Base-by-base conservation (phyloP, 2,329 filamentous ascomycete genomes). In the Huntiella decipiens region DNA sequence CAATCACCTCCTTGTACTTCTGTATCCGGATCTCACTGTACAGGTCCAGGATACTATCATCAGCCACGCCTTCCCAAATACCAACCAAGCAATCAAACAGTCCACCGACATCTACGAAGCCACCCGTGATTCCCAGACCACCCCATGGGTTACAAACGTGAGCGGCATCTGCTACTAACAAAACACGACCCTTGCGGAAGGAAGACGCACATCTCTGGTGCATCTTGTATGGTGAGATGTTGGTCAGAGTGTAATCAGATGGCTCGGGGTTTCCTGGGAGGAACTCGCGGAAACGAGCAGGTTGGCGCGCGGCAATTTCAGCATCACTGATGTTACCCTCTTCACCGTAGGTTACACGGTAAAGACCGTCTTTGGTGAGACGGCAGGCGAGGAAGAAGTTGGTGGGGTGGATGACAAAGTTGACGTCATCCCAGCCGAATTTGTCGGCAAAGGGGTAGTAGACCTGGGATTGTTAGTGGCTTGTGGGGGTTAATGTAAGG, bases 331-430 rank as follows among this genome's bases (percentile, higher is more conserved):
- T 62, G 2, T 66, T 68, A 0, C 66, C 61, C 1, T 59, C 59
- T 52, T 79, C 76, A 44, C 73, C 74, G 53, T 79, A 79, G 0
- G 74, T 74, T 33, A 79, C 69, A 11, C 75, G 68, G 61, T 74
- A 79, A 7, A 79, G 57, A 0, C 72, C 73, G 45, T 77, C 72
- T 2, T 59, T 60, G 1, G 67, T 73, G 51, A 79, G 71, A 37
- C 64, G 67, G 2, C 74, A 74, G 2, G 71, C 72, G 73, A 79
- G 75, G 44, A 58, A 66, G 57, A 71, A 78, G 53, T 79, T 64
- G 16, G 72, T 67, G 0, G 73, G 74, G 51, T 79, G 66, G 31
- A 77, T 64, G 51, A 76, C 71, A 56, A 77, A 77, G 55, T 75
- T 75, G 10, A 66, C 66, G 51, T 77, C 71, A 46, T 64, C 58